phyloP scores from a whole-genome alignment of 2,329 filamentous ascomycete genomes.

The Pseudocercospora vitis region DNA sequence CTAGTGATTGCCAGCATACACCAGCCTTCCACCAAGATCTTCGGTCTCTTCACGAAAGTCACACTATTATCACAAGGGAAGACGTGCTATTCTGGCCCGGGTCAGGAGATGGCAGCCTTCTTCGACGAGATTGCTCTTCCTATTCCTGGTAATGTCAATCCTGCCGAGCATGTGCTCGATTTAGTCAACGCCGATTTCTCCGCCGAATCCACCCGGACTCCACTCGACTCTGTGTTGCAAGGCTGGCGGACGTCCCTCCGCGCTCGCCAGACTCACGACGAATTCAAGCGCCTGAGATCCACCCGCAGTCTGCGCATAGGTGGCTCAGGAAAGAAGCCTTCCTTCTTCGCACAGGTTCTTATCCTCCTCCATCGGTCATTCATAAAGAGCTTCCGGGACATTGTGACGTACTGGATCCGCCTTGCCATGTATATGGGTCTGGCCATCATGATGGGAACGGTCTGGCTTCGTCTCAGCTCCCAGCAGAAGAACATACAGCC shows the following conservation, averaged over 20 bases:
- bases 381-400: constrained; percentile 77
- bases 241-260: constrained; percentile 53
- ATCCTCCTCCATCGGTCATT: constrained; percentile 73
- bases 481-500: constrained; percentile 72
- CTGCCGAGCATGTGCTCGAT: constrained; percentile 74
- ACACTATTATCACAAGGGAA: constrained; percentile 68
- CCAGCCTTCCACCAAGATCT: constrained; percentile 75
- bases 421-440: constrained; percentile 76
- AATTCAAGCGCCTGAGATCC: constrained; percentile 17
- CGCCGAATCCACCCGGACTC: constrained; percentile 40
- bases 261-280: constrained; percentile 13
- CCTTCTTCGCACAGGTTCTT: constrained; percentile 33
- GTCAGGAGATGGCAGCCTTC: constrained; percentile 56
- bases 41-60: constrained; percentile 73
- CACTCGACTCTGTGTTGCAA: constrained; percentile 52
- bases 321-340: constrained; percentile 8
- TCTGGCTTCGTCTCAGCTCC: constrained; percentile 71
- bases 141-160: constrained; percentile 68
- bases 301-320: constrained; percentile 12
- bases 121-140: constrained; percentile 59
- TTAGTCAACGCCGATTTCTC: constrained; percentile 72
- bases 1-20: constrained; percentile 79
- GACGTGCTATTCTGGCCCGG: constrained; percentile 68
- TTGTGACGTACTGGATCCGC: constrained; percentile 77
- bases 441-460: constrained; percentile 81